Percentiles rank a stretch among this genome's conserved stretches.
phyloP scores from a whole-genome alignment of 257 asterid genomes.

The Knoxia roxburghii region DNA sequence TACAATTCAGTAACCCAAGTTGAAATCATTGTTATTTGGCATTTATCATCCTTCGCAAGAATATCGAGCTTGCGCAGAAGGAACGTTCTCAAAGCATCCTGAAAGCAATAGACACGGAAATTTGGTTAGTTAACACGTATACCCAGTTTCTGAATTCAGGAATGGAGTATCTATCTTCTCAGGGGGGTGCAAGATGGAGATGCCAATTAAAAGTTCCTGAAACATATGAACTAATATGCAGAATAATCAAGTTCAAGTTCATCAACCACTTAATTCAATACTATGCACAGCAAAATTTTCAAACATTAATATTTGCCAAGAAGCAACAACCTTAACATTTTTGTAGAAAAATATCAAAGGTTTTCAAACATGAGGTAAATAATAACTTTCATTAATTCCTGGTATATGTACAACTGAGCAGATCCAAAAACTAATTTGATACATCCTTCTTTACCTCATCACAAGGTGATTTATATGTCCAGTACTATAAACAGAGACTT shows the following conservation, averaged over 20 bases:
- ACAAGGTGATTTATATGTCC: neutral
- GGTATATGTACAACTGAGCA: neutral
- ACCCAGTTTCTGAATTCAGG: neutral
- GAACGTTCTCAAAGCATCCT: conserved; percentile 97
- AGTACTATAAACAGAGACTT: neutral
- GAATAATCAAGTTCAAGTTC: neutral
- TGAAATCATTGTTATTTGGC: conserved; percentile 97
- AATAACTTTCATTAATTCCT: neutral
- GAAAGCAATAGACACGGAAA: conserved; percentile 25
- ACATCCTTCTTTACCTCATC: neutral
- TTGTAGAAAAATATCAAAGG: neutral
- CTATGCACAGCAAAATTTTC: neutral
- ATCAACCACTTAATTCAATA: neutral
- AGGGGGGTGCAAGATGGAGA: too few species aligned
- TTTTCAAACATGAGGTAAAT: neutral
- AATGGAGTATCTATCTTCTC: neutral
- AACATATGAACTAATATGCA: neutral
- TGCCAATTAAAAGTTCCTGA: too few species aligned
- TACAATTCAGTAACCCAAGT: conserved; percentile 94
- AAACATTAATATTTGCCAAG: neutral
- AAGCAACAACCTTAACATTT: neutral
- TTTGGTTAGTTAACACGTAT: neutral
- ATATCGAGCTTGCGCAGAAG: conserved; percentile 90
- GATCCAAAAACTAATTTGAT: neutral
- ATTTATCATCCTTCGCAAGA: conserved; percentile 83